Base-by-base conservation (phyloP, 2,329 filamentous ascomycete species). In the Exophiala lecanii-corni region DNA sequence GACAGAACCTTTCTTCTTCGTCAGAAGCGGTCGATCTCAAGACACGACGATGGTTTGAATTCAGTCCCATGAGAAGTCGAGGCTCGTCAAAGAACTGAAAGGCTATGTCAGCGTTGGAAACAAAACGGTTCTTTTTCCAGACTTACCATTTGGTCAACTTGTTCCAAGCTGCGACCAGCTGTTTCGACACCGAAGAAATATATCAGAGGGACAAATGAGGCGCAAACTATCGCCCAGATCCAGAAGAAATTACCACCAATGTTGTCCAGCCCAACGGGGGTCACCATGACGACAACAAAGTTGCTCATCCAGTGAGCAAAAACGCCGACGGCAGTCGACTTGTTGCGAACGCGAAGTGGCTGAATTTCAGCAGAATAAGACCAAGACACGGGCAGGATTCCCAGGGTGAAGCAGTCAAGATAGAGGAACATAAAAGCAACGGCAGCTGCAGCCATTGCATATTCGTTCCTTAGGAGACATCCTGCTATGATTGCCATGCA, bases 401-500 rank as follows among this genome's bases (percentile, higher is more conserved):
- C 57, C 21, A 55, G 56, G 5, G 57, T 56, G 7, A 60, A 55
- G 54, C 51, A 62, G 39, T 57, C 56, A 23, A 51, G 51, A 28
- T 55, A 54, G 21, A 54, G 38, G 21, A 52, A 58, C 47, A 60
- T 65, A 48, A 65, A 59, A 3, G 61, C 62, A 5, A 64, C 61
- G 6, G 59, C 59, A 3, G 58, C 59, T 7, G 59, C 59, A 4
- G 61, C 55, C 23, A 60, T 58, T 16, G 59, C 43, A 12, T 58
- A 55, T 15, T 7, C 17, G 15, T 4, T 23, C 20, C 20, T 4
- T 12, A 38, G 23, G 12, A 38, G 23, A 18, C 36, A 38, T 0
- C 56, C 66, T 3, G 67, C 61, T 39, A 68, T 66, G 0, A 69
- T 56, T 2, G 62, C 62, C 68, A 71, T 69, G 7, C 64, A 65